phyloP scores from a whole-genome alignment of 2,329 filamentous ascomycete species.

The Paraconiothyrium sp. region DNA sequence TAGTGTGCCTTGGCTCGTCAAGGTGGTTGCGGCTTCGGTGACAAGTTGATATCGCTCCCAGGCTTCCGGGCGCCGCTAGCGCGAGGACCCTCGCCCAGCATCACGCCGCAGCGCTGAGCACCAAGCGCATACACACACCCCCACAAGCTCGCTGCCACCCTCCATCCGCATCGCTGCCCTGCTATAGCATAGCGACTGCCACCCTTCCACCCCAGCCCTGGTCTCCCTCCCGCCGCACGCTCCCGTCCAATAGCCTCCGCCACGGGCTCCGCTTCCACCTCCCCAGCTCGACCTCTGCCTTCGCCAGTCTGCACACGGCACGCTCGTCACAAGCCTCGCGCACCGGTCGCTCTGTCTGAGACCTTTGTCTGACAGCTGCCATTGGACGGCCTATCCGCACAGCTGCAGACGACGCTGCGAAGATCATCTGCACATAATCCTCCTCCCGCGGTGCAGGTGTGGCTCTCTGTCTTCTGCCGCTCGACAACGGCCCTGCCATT shows the following conservation, averaged over 20 bases:
- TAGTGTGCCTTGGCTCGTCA: conserved; percentile 14
- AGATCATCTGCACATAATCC: conserved; percentile 65
- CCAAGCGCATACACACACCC: conserved; percentile 14
- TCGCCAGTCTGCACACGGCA: conserved; percentile 20
- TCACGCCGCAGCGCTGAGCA: conserved; percentile 8
- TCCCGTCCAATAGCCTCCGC: conserved; percentile 41
- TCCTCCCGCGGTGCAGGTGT: conserved; percentile 50
- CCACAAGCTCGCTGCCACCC: neutral
- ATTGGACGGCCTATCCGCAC: conserved; percentile 41
- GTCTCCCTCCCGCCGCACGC: conserved; percentile 18
- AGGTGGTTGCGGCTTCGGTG: conserved; percentile 3
- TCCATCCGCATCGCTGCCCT: conserved; percentile 2
- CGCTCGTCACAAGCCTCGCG: conserved; percentile 50
- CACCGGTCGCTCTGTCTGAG: conserved; percentile 44
- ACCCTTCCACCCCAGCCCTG: conserved; percentile 16
- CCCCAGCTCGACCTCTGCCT: conserved; percentile 27
- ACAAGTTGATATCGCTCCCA: conserved; percentile 11
- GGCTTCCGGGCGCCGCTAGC: conserved; percentile 18
- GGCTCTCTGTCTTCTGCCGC: conserved; percentile 28
- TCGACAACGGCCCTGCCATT: conserved; percentile 25
- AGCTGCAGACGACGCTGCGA: conserved; percentile 36
- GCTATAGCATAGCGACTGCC: neutral
- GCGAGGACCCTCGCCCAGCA: neutral
- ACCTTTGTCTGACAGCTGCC: conserved; percentile 47
- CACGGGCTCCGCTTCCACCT: conserved; percentile 29